phyloP scores from a whole-genome alignment of 306 rosid genomes.

The Psophocarpus tetragonolobus region DNA sequence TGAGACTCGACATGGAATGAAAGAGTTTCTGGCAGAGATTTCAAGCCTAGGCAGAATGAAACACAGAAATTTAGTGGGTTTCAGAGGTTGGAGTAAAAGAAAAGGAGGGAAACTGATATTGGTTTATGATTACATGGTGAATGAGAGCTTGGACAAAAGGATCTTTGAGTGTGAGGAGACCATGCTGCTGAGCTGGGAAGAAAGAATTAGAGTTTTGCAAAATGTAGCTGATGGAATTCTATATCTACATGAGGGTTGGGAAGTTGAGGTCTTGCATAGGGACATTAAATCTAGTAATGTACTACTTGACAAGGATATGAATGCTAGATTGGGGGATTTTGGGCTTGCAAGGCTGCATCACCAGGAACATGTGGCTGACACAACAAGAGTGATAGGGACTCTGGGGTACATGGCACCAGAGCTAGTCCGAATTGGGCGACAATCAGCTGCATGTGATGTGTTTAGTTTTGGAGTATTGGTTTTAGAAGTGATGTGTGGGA shows the following conservation, averaged over 20 bases:
- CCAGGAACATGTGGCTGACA: constrained; percentile 43
- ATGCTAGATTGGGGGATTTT: constrained; percentile 71
- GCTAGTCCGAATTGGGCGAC: constrained; percentile 52
- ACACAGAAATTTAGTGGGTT: constrained; percentile 67
- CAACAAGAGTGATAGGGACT: constrained; percentile 67
- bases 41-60: constrained; percentile 78
- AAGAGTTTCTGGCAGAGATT: constrained; percentile 74
- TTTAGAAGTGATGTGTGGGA: constrained; percentile 62
- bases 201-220: constrained; percentile 53
- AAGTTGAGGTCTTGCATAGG: constrained; percentile 71
- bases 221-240: constrained; percentile 68
- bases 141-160: constrained; percentile 67
- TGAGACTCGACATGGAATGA: constrained; percentile 51
- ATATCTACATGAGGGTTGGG: constrained; percentile 84
- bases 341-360: constrained; percentile 67
- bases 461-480: constrained; percentile 68
- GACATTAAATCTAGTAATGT: constrained; percentile 75
- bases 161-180: constrained; percentile 57
- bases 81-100: constrained; percentile 78
- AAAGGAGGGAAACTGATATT: constrained; percentile 60
- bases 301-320: constrained; percentile 69
- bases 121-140: constrained; percentile 79
- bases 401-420: constrained; percentile 74
- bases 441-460: constrained; percentile 55
- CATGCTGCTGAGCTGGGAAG: constrained; percentile 56